Evolutionary conservation across 495 filamentous ascomycete species (phyloP).

Genomic region (Copromyces sp.): DNA sequence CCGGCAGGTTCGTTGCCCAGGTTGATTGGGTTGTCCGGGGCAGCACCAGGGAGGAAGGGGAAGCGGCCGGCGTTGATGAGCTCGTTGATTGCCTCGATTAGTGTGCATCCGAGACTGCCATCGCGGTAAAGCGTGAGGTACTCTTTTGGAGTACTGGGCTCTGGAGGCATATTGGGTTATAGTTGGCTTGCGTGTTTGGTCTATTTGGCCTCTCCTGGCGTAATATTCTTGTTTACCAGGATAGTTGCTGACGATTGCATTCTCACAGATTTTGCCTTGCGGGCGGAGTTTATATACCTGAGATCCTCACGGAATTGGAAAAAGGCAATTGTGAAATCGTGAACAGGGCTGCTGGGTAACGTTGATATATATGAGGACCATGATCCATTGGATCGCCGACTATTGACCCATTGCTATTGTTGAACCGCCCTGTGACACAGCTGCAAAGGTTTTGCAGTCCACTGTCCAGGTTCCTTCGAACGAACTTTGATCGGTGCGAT

Average conservation of each 20-base stretch:
- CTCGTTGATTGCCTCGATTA: constrained; percentile 3
- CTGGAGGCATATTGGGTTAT: not conserved
- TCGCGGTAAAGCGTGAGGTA: not conserved
- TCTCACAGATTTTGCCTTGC: not conserved
- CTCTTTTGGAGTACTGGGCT: not conserved
- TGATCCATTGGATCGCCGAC: not conserved
- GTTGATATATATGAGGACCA: not conserved
- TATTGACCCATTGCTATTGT: not conserved
- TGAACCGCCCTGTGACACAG: not conserved
- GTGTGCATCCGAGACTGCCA: not conserved
- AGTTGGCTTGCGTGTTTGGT: not conserved
- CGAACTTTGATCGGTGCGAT: not conserved
- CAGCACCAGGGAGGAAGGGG: not conserved
- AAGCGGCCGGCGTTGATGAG: not conserved
- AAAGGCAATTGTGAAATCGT: not conserved
- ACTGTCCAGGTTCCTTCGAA: not conserved
- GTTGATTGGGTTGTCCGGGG: not conserved
- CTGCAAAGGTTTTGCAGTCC: not conserved
- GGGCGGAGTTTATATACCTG: not conserved
- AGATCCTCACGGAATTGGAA: too few species aligned
- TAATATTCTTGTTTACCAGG: not conserved
- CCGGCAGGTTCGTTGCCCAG: not conserved
- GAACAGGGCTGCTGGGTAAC: not conserved
- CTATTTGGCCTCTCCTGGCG: not conserved
- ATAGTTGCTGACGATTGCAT: not conserved